Evolutionary conservation across 495 filamentous ascomycete species (phyloP).

Genomic region (Echria macrotheca): DNA sequence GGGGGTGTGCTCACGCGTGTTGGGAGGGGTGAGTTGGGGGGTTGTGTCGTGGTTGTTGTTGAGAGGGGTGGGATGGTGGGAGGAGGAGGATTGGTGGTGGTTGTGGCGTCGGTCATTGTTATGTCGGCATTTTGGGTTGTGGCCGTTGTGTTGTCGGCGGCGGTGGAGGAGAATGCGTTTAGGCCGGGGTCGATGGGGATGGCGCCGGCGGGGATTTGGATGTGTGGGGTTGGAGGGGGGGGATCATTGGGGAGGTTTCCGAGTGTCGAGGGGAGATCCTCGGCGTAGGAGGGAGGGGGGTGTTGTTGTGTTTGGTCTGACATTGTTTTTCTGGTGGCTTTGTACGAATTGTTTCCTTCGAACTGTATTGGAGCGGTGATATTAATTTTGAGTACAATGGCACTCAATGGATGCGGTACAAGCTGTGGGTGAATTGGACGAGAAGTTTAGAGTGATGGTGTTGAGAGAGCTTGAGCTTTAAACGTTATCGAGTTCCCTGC

Average conservation of each 20-base stretch:
- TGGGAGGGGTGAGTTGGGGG: conserved; percentile 34
- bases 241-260: background rate
- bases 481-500: no score
- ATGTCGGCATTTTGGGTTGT: background rate
- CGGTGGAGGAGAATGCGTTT: background rate
- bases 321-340: background rate
- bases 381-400: background rate
- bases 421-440: background rate
- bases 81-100: conserved; percentile 10
- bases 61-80: conserved; percentile 4
- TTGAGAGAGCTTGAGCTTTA: no score
- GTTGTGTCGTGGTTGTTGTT: conserved; percentile 29
- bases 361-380: background rate
- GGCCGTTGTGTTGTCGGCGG: background rate
- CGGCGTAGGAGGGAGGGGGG: no score
- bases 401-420: background rate
- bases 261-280: background rate
- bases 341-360: background rate
- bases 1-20: conserved; percentile 38
- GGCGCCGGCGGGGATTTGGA: background rate
- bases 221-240: background rate
- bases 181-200: background rate
- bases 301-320: no score
- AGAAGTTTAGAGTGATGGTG: background rate
- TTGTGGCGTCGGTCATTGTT: conserved; percentile 2